Conservation (phyloP, 352 stramenopile species). For the Elongisporangium undulatum region DNA sequence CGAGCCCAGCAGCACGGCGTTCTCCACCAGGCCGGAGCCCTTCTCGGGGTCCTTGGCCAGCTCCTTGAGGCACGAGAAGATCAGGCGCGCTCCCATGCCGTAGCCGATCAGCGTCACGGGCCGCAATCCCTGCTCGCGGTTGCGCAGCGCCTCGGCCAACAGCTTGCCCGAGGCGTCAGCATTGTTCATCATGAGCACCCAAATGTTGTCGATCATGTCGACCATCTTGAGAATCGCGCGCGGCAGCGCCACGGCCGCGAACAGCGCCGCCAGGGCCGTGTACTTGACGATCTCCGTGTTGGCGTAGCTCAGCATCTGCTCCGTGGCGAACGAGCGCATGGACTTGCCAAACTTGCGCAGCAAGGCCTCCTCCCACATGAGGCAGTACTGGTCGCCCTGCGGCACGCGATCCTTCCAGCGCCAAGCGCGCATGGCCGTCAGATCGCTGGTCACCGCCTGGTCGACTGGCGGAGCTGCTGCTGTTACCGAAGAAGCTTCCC, state of each 20-base stretch:
- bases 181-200: conserved; percentile 76
- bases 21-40: conserved; percentile 81
- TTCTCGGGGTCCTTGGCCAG: conserved; percentile 54
- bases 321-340: conserved; percentile 70
- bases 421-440: conserved; percentile 51
- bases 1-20: conserved; percentile 83
- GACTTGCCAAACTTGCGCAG: conserved; percentile 73
- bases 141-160: conserved; percentile 58
- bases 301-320: conserved; percentile 64
- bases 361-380: conserved; percentile 72
- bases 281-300: conserved; percentile 73
- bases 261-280: conserved; percentile 70
- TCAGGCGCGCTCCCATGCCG: conserved; percentile 85
- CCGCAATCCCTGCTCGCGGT: conserved; percentile 67
- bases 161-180: conserved; percentile 71
- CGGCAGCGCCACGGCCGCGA: conserved; percentile 69
- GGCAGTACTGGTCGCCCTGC: conserved; percentile 79
- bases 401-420: conserved; percentile 81
- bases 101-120: conserved; percentile 89
- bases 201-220: conserved; percentile 85
- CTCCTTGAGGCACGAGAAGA: conserved; percentile 88
- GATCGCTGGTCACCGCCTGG: conserved; percentile 1
- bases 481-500: not conserved
- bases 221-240: conserved; percentile 59
- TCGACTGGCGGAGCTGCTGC: conserved; percentile 3